phyloP scores from a whole-genome alignment of 164 flowering plant species.

The Umbilicus rupestris region DNA sequence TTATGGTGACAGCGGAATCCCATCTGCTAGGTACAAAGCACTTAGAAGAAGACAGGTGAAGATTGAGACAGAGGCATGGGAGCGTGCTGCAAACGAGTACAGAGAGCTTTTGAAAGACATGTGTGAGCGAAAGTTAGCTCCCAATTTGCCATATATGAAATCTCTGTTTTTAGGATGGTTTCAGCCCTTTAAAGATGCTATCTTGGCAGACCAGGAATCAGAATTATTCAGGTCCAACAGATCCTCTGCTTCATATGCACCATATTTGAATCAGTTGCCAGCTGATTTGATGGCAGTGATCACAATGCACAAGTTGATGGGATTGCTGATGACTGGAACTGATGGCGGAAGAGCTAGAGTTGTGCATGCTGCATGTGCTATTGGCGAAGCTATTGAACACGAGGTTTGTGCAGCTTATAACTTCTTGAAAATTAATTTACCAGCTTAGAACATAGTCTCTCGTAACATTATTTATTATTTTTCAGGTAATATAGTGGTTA shows the following conservation, averaged over 20 bases:
- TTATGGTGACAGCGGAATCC: constrained; percentile 22
- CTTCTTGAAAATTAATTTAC: not conserved
- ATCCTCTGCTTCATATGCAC: constrained; percentile 27
- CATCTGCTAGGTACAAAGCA: constrained; percentile 22
- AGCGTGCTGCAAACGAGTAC: constrained; percentile 71
- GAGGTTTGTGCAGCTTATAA: constrained; percentile 47
- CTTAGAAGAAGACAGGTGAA: constrained; percentile 66
- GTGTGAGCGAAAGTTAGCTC: constrained; percentile 86
- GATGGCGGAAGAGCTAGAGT: constrained; percentile 56
- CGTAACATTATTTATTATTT: not conserved
- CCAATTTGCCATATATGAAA: constrained; percentile 92
- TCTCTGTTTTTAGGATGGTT: constrained; percentile 94
- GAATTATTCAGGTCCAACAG: constrained; percentile 35
- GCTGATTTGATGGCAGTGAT: constrained; percentile 93
- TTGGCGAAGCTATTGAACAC: constrained; percentile 92
- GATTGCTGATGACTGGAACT: constrained; percentile 63
- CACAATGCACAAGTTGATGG: constrained; percentile 94
- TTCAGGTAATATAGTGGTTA: not conserved
- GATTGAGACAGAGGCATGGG: constrained; percentile 95
- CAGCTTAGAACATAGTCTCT: not conserved
- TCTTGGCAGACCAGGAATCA: constrained; percentile 53
- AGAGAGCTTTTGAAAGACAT: constrained; percentile 71
- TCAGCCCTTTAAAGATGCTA: constrained; percentile 65
- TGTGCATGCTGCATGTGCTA: constrained; percentile 63
- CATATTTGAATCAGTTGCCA: constrained; percentile 55